Evolutionary conservation across 192 early-diverging fungal species (phyloP), one percentile per base, ranked within the genome.

Genomic region (Coemansia sp.): DNA sequence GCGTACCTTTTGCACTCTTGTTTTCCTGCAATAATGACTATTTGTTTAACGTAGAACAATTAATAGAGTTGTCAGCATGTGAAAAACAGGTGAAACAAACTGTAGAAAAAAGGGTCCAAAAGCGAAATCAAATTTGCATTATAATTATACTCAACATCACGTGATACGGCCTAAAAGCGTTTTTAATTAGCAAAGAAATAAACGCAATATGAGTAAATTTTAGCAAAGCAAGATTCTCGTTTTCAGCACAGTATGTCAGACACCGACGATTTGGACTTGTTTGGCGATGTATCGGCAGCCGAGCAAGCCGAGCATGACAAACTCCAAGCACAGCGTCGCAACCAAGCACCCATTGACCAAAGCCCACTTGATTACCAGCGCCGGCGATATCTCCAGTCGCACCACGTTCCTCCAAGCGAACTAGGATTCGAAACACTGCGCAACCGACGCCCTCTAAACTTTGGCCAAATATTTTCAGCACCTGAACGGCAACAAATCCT

Each of bases 201-300:
- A 42, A 42, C 15, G 40, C 4, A 42, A 15, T 42, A 42, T 3
- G 38, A 9, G 38, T 10, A 1, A 40, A 40, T 40, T 40, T 40
- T n/a, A 40, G 2, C 14, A 9, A 9, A 2, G 10, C 2, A 14
- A 2, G 8, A 7, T 9, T 40, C 40, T 42, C 3, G 0, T n/a
- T 42, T 42, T 3, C 15, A n/a, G 40, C 40, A 42, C 40, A 42
- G 10, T 15, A 42, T 42, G 46, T 15, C 46, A 19, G 46, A 48
- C 2, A 19, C n/a, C 46, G 46, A 48, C 12, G 57, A 64, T 15
- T 51, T 84, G 47, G 72, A 81, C 60, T 54, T 78, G 10, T 84
- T 84, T 63, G 71, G 69, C n/a, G 75, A 75, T 1, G 31, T 64
- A 11, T 57, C 79, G 9, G 46, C 60, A 17, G 69, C 70, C n/a